phyloP scores from a whole-genome alignment of 1,284 basidiomycete genomes.

The Cutaneotrichosporon cavernicola region DNA sequence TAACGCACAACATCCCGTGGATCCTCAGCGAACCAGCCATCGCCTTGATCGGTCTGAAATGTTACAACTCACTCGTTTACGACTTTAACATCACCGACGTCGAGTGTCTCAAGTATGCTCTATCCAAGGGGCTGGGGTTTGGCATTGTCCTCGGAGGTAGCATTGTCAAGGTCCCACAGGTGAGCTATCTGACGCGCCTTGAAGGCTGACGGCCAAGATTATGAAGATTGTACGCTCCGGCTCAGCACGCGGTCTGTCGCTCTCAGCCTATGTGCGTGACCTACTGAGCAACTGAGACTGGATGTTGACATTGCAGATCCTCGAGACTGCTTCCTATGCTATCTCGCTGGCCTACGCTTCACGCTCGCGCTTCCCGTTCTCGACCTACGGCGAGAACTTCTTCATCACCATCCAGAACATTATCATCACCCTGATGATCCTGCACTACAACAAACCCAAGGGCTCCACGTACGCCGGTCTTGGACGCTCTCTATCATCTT shows the following conservation, averaged over 20 bases:
- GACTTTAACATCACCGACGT: slow-evolving; percentile 79
- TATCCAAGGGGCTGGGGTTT: slow-evolving; percentile 89
- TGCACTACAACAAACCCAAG: slow-evolving; percentile 55
- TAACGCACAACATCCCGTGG: slow-evolving; percentile 65
- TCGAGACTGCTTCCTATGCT: slow-evolving; percentile 81
- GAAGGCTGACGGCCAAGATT: slow-evolving; percentile 44
- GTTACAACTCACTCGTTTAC: slow-evolving; percentile 86
- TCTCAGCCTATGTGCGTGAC: slow-evolving; percentile 65
- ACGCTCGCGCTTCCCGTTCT: slow-evolving; percentile 82
- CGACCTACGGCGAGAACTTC: slow-evolving; percentile 90
- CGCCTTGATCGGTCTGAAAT: slow-evolving; percentile 82
- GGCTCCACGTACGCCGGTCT: slow-evolving; percentile 15
- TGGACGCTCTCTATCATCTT: slow-evolving; percentile 12
- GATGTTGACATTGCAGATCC: slow-evolving; percentile 40
- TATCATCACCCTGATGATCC: slow-evolving; percentile 76
- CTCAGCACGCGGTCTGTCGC: slow-evolving; percentile 78
- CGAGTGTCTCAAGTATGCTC: slow-evolving; percentile 81
- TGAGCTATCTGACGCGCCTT: slow-evolving; percentile 59
- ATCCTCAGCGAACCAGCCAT: slow-evolving; percentile 77
- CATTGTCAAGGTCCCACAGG: slow-evolving; percentile 93
- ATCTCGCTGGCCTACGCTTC: slow-evolving; percentile 84
- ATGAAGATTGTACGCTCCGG: slow-evolving; percentile 58
- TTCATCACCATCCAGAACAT: slow-evolving; percentile 83
- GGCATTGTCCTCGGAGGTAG: slow-evolving; percentile 88
- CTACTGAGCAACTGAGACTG: too few relatives aligned